Conservation (phyloP, 352 stramenopile genomes). For the Pythium insidiosum region DNA sequence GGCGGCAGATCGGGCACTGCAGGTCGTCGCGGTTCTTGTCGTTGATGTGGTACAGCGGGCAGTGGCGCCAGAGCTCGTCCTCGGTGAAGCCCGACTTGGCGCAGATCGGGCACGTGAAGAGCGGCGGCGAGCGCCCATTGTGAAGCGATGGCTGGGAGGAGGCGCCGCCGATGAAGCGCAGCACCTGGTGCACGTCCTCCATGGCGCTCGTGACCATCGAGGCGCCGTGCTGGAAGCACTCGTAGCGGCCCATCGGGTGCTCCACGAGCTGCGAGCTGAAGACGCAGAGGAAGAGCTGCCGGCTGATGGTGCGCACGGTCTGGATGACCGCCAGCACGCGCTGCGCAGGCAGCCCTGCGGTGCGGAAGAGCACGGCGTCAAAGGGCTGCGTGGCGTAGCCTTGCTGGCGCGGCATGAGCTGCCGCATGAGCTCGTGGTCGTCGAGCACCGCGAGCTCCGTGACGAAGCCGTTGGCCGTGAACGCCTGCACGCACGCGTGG, state of each 20-base stretch:
- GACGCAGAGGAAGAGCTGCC: conserved; percentile 81
- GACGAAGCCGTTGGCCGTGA: conserved; percentile 58
- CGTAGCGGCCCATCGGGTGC: conserved; percentile 59
- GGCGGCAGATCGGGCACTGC: conserved; percentile 64
- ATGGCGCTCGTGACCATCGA: conserved; percentile 80
- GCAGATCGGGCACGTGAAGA: conserved; percentile 70
- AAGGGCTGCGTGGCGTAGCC: conserved; percentile 23
- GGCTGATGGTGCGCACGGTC: conserved; percentile 59
- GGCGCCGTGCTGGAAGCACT: conserved; percentile 68
- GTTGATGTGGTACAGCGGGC: conserved; percentile 83
- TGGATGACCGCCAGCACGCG: conserved; percentile 49
- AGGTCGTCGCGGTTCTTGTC: conserved; percentile 69
- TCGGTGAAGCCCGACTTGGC: conserved; percentile 61
- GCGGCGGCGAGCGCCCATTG: conserved; percentile 10
- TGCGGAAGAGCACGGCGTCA: conserved; percentile 59
- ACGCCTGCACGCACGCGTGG: conserved; percentile 67
- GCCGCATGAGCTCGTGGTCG: conserved; percentile 42
- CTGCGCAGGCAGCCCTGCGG: conserved; percentile 36
- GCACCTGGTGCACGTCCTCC: conserved; percentile 46
- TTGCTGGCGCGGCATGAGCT: conserved; percentile 26
- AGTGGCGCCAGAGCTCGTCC: conserved; percentile 80
- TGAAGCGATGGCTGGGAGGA: neutral
- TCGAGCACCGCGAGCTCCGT: conserved; percentile 59
- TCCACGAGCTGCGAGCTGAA: conserved; percentile 73
- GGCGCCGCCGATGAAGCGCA: conserved; percentile 50